A percentile compares a stretch with the other conserved stretches of the same genome.
phyloP scores from a whole-genome alignment of 805 yeast genomes.

The Candida sphagnicola region DNA sequence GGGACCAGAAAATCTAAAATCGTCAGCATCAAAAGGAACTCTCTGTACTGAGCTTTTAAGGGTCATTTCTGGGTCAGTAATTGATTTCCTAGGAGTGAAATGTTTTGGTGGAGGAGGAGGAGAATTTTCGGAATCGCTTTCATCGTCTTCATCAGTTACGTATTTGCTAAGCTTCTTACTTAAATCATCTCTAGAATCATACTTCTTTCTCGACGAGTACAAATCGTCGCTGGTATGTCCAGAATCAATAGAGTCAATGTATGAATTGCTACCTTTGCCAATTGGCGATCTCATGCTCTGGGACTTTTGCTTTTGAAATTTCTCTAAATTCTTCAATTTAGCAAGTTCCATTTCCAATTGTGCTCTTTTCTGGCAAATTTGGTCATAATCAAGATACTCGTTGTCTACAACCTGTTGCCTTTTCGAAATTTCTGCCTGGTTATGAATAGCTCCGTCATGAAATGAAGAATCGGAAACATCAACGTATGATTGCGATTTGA shows the following conservation, averaged over 20 bases:
- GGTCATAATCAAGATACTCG: conserved; percentile 17
- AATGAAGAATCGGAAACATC: conserved; percentile 11
- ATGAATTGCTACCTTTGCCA: conserved; percentile 2
- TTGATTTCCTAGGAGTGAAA: conserved; percentile 11
- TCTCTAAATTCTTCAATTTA: conserved; percentile 28
- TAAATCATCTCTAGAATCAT: conserved; percentile 30
- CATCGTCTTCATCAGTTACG: conserved; percentile 19
- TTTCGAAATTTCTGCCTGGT: not conserved
- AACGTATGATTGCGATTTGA: conserved; percentile 15
- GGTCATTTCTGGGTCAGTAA: conserved; percentile 5
- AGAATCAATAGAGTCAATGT: conserved; percentile 20
- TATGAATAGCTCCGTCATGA: conserved; percentile 1
- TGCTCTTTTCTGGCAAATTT: conserved; percentile 30
- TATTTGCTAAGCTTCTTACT: conserved; percentile 26
- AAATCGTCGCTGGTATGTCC: conserved; percentile 32
- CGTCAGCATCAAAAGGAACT: conserved; percentile 36
- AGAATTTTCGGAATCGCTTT: conserved; percentile 13
- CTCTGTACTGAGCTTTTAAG: conserved; percentile 1
- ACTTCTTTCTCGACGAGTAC: conserved; percentile 27
- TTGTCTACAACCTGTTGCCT: too few species aligned
- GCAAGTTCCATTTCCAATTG: conserved; percentile 38
- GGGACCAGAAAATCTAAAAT: conserved; percentile 27
- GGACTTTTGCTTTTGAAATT: conserved; percentile 5
- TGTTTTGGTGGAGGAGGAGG: conserved; percentile 38
- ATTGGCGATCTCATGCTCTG: not conserved